These are phyloP conservation scores for Kwoniella pini DNA, from an alignment of 768 basidiomycete species.

Conservation along the genomic window DNA sequence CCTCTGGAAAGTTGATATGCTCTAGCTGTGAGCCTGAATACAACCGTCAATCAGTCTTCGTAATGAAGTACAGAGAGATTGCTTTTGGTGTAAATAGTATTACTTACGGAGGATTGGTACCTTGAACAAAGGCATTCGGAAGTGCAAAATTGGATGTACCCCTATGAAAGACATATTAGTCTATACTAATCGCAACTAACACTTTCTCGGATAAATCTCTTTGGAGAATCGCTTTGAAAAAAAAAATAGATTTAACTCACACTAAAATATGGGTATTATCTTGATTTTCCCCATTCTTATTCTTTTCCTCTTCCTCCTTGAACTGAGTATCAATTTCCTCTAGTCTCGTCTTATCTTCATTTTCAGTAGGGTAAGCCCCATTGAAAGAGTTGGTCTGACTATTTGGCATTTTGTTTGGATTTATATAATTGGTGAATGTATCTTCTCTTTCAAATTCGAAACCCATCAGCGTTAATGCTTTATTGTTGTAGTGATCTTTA, in stretches of 20 bases:
- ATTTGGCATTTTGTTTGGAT: not conserved
- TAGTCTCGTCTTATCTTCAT: constrained; percentile 1
- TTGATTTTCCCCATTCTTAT: not conserved
- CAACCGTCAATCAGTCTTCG: not conserved
- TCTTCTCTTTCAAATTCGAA: constrained; percentile 2
- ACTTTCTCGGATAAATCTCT: too few species aligned
- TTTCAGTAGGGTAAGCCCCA: not conserved
- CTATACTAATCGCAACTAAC: not conserved
- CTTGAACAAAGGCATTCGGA: constrained; percentile 4
- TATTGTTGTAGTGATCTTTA: not conserved
- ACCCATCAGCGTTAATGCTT: not conserved
- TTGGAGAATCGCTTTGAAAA: not conserved
- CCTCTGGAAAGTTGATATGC: constrained; percentile 21
- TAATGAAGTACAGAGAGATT: not conserved
- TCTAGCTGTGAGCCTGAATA: constrained; percentile 2
- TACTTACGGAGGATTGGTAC: constrained; percentile 16
- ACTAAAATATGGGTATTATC: not conserved
- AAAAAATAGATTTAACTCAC: not conserved
- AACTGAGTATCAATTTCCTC: not conserved
- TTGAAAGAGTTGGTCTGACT: not conserved
- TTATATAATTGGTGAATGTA: not conserved
- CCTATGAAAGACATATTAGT: not conserved
- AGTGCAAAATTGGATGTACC: constrained; percentile 6
- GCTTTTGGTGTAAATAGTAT: too few species aligned
- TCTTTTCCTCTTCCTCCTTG: not conserved